These are phyloP conservation scores for Eutrema heterophyllum DNA, from an alignment of 345 rosid species.

Conservation along the genomic window DNA sequence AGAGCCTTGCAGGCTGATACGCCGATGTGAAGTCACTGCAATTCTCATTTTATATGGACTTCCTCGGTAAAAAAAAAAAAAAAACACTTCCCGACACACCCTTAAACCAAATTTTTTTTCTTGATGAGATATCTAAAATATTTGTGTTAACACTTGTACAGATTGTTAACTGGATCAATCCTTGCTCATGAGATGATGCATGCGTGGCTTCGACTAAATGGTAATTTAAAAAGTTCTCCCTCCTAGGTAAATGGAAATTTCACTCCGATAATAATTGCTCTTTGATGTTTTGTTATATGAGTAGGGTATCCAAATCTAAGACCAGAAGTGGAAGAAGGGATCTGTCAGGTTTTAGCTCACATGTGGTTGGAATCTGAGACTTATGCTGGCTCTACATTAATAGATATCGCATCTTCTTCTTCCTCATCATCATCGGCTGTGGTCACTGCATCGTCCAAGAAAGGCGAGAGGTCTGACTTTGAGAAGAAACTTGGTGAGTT, in stretches of 20 bases:
- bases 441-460: slow-evolving; percentile 59
- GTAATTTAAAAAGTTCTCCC: slow-evolving; percentile 29
- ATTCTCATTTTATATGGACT: slow-evolving; percentile 91
- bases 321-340: slow-evolving; percentile 98
- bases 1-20: slow-evolving; percentile 75
- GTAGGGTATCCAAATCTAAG: slow-evolving; percentile 79
- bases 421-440: slow-evolving; percentile 45
- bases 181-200: slow-evolving; percentile 99
- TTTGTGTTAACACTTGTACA: slow-evolving; percentile 20
- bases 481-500: slow-evolving; percentile 94
- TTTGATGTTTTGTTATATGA: neutral
- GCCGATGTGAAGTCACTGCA: slow-evolving; percentile 96
- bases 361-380: slow-evolving; percentile 98
- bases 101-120: neutral
- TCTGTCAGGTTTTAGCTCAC: slow-evolving; percentile 92
- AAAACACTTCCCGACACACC: neutral
- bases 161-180: slow-evolving; percentile 94
- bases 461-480: slow-evolving; percentile 76
- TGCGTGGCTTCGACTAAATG: slow-evolving; percentile 97
- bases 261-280: neutral
- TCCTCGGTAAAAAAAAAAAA: slow-evolving; percentile 58
- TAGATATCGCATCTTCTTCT: slow-evolving; percentile 49
- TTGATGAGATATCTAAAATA: neutral
- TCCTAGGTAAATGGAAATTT: neutral
- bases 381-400: slow-evolving; percentile 31